Evolutionary conservation across 2,329 filamentous ascomycete genomes (phyloP), one percentile per base, ranked within the genome.

Genomic region (Penicillium sumatraense): DNA sequence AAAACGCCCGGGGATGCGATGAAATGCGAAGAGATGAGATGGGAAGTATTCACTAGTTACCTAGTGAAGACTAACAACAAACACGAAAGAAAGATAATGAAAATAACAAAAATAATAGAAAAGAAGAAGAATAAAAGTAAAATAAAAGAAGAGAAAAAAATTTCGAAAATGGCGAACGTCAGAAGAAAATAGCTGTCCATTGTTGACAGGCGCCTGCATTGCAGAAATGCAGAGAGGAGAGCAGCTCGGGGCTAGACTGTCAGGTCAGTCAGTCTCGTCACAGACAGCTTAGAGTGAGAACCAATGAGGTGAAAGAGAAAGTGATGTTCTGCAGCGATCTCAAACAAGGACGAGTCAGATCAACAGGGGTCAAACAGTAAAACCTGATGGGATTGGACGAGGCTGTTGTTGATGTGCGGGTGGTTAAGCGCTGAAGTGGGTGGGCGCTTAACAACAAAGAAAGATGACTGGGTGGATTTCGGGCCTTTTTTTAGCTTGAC

Each of bases 381-480:
- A 24, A 31, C 9, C 3, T 18, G 11, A 31, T 49, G 29, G 51
- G 42, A 58, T 59, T 61, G 56, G 55, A 50, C 20, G 57, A 27
- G 51, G 26, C 24, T 40, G 18, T 11, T 42, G 21, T 4, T 14
- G 18, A 38, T 5, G 35, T 40, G 8, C 16, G 29, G 36, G 52
- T 49, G 10, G 27, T 35, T 60, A 62, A 57, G 62, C 63, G 63
- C 63, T 55, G 56, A 11, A 26, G 49, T 49, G 44, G 53, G 45
- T 16, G 59, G 59, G 63, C 63, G 63, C 62, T 60, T 60, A 54
- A 23, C n/a, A n/a, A 40, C 20, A 5, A n/a, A 57, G 59, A 40
- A 49, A 3, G 33, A 13, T 8, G 36, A 26, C 7, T 20, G 26
- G 21, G 27, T 44, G 27, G 40, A 44, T 24, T n/a, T 38, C 10